Percentiles rank a stretch among this genome's conserved stretches.
These are phyloP conservation scores for Tilletia walkeri DNA, from an alignment of 1,284 basidiomycete species.

Conservation along the genomic window DNA sequence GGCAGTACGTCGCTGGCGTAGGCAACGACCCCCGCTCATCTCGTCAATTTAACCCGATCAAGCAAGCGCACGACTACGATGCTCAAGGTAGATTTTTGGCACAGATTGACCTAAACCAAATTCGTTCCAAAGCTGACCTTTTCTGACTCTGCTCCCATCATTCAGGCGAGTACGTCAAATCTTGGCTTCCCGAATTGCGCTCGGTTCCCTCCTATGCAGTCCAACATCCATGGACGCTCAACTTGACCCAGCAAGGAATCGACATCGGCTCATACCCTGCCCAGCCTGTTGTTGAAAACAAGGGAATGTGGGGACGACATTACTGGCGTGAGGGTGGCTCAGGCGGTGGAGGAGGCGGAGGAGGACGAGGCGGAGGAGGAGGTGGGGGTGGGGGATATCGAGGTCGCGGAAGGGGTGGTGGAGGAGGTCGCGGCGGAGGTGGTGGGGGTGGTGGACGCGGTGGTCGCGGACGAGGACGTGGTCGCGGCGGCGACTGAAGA, in stretches of 20 bases:
- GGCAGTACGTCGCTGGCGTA: slow-evolving; percentile 50
- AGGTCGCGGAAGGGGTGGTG: slow-evolving; percentile 57
- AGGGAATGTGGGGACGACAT: slow-evolving; percentile 42
- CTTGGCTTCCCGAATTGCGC: slow-evolving; percentile 36
- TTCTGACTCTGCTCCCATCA: background rate
- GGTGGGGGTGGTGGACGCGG: slow-evolving; percentile 16
- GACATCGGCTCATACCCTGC: slow-evolving; percentile 30
- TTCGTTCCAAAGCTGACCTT: background rate
- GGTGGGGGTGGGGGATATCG: slow-evolving; percentile 57
- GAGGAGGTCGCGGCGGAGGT: slow-evolving; percentile 45
- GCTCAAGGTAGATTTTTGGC: slow-evolving; percentile 19
- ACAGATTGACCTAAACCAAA: background rate
- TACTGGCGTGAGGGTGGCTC: slow-evolving; percentile 26
- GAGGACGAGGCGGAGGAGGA: slow-evolving; percentile 55
- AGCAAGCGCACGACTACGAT: slow-evolving; percentile 48
- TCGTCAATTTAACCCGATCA: slow-evolving; percentile 50
- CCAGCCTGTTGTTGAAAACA: slow-evolving; percentile 36
- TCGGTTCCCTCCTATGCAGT: slow-evolving; percentile 20
- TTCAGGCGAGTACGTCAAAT: slow-evolving; percentile 24
- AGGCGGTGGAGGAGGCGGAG: slow-evolving; percentile 22
- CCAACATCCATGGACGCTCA: slow-evolving; percentile 42
- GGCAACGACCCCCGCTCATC: slow-evolving; percentile 45
- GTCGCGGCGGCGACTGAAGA: background rate
- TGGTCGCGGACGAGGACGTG: slow-evolving; percentile 6
- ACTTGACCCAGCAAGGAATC: background rate